These are phyloP conservation scores for Hypericum androsaemum DNA, from an alignment of 345 rosid genomes.

Conservation along the genomic window DNA sequence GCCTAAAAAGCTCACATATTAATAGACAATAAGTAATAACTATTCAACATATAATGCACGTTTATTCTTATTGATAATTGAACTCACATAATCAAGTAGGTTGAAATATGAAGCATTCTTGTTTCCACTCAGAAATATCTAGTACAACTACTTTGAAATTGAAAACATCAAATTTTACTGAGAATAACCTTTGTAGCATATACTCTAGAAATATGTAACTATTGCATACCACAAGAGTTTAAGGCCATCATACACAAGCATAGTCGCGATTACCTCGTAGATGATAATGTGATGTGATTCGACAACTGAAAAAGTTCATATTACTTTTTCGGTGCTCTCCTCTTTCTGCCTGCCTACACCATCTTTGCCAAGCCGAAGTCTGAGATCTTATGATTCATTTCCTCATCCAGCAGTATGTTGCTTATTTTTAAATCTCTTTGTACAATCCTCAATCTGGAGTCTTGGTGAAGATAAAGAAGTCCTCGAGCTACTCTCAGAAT, in stretches of 20 bases:
- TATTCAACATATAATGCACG: no score
- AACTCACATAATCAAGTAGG: no score
- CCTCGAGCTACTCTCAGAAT: no score
- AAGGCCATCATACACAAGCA: not conserved
- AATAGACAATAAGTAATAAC: no score
- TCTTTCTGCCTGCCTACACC: not conserved
- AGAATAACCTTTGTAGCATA: not conserved
- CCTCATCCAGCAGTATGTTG: no score
- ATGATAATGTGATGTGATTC: not conserved
- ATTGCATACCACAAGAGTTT: not conserved
- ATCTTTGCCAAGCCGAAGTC: not conserved
- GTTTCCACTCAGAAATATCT: slow-evolving; percentile 1
- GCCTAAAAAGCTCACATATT: no score
- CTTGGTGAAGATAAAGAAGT: no score
- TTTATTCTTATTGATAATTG: no score
- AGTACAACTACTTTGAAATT: not conserved
- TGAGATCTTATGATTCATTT: slow-evolving; percentile 2
- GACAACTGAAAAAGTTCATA: not conserved
- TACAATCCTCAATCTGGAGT: no score
- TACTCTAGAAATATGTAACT: not conserved
- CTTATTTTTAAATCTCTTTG: no score
- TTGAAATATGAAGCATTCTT: not conserved
- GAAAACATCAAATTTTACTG: slow-evolving; percentile 1
- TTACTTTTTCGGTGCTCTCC: not conserved
- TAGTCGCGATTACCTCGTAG: not conserved